These are phyloP conservation scores for Schizosaccharomyces lindneri DNA, from an alignment of 805 yeast genomes.

Conservation along the genomic window DNA sequence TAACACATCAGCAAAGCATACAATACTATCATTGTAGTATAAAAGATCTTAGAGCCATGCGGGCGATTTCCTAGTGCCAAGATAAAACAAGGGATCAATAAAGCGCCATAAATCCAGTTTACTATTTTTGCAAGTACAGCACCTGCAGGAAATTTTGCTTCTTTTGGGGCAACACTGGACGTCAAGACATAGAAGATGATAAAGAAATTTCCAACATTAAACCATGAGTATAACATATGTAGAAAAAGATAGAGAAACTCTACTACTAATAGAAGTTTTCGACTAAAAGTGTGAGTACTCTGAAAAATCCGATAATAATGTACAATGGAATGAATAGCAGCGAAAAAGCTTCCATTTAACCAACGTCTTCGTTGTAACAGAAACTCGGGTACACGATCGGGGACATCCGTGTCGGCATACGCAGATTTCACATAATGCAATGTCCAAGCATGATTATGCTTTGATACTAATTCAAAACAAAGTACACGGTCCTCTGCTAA, in stretches of 20 bases:
- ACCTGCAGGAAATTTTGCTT: conserved; percentile 12
- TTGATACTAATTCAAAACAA: conserved; percentile 90
- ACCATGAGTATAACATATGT: conserved; percentile 65
- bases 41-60: conserved; percentile 30
- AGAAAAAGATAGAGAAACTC: conserved; percentile 77
- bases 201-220: conserved; percentile 76
- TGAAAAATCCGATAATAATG: conserved; percentile 76
- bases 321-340: conserved; percentile 69
- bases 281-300: conserved; percentile 56
- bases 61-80: conserved; percentile 95
- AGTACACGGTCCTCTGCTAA: conserved; percentile 88
- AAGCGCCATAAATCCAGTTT: not conserved
- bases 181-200: conserved; percentile 81
- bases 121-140: conserved; percentile 5
- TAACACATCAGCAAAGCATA: not conserved
- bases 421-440: conserved; percentile 79
- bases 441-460: conserved; percentile 61
- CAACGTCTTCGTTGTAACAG: conserved; percentile 92
- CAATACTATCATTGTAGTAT: not conserved
- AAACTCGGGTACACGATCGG: conserved; percentile 74
- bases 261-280: conserved; percentile 60
- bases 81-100: conserved; percentile 24
- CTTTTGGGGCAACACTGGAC: conserved; percentile 40
- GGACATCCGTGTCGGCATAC: conserved; percentile 90
- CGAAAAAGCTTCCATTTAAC: conserved; percentile 94